Base-by-base conservation (phyloP, 306 rosid genomes). In the Begonia fuchsioides region DNA sequence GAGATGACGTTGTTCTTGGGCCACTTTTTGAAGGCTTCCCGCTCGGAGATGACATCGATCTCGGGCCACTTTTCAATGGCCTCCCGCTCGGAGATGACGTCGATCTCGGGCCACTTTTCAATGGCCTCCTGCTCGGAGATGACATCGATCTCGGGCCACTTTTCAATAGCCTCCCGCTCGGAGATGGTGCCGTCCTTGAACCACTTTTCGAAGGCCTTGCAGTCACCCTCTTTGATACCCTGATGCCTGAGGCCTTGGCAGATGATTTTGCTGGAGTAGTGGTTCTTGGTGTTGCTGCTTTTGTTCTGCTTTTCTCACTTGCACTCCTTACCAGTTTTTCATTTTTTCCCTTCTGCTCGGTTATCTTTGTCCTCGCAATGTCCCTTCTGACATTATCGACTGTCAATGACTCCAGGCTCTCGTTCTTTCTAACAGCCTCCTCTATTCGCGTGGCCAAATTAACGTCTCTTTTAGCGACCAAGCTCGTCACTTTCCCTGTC, bases 401-500 rank as follows among this genome's bases (percentile, higher is more conserved):
- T 19, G 81, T 79, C 38, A 90, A 79, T 44, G 81, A 77, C 43
- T 90, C 98, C 72, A 90, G 74, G 65, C 95, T 81, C 69, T 90
- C 98, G 15, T 90, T 90, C 68, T 79, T 85, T 70, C 64, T 74
- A 43, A 90, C 58, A n/a, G 98, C 95, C 68, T 81, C 94, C 67
- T 85, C 98, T n/a, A 90, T 81, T 56, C 74, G 71, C 38, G 66
- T 61, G 12, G 95, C 92, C 76, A 90, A 60, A 40, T 56, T 17
- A 35, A 20, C 20, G 52, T 90, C 82, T 78, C 52, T 90, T 68
- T 61, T 85, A 9, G 87, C 68, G 49, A 85, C 79, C 78, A 90
- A 76, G 69, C 98, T 85, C 8, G 98, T 90, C 64, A 90, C 94
- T 64, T 85, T 90, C 72, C 98, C 98, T 90, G 75, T 53, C 70